Evolutionary conservation across 805 yeast genomes (phyloP).

Genomic region (Lipomyces mesembrius): DNA sequence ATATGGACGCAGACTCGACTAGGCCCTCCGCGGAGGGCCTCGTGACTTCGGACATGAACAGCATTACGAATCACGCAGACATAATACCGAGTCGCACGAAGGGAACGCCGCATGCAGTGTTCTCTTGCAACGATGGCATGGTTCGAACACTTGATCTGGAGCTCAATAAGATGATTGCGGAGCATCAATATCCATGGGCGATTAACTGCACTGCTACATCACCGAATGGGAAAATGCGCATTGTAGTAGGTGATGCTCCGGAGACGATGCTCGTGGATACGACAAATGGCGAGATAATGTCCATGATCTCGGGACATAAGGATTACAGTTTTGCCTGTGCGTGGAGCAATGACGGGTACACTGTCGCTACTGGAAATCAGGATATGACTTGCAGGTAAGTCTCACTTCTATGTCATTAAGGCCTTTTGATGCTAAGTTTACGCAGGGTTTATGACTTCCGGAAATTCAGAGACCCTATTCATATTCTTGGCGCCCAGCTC

Average conservation of each 20-base stretch:
- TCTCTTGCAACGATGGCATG: slow-evolving; percentile 58
- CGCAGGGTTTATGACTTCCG: slow-evolving; percentile 51
- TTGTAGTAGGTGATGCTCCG: slow-evolving; percentile 58
- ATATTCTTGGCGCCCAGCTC: slow-evolving; percentile 44
- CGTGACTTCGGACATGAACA: slow-evolving; percentile 53
- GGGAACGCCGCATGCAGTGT: slow-evolving; percentile 45
- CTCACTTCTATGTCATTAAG: slow-evolving; percentile 31
- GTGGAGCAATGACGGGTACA: slow-evolving; percentile 55
- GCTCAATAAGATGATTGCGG: slow-evolving; percentile 36
- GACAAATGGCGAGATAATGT: slow-evolving; percentile 42
- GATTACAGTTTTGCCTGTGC: slow-evolving; percentile 66
- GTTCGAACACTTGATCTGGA: slow-evolving; percentile 52
- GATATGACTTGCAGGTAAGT: slow-evolving; percentile 56
- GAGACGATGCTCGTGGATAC: slow-evolving; percentile 54
- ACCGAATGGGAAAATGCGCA: slow-evolving; percentile 50
- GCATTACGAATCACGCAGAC: slow-evolving; percentile 57
- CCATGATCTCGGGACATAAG: slow-evolving; percentile 52
- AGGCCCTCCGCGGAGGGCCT: slow-evolving; percentile 45
- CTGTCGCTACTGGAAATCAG: slow-evolving; percentile 62
- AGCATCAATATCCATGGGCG: slow-evolving; percentile 51
- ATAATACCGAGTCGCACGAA: slow-evolving; percentile 38
- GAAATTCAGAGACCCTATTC: slow-evolving; percentile 41
- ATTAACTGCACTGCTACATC: slow-evolving; percentile 55
- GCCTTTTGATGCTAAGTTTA: background rate
- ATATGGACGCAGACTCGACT: slow-evolving; percentile 13